Conservation (phyloP, 192 early-diverging fungal species). For the Umbelopsis ramanniana region DNA sequence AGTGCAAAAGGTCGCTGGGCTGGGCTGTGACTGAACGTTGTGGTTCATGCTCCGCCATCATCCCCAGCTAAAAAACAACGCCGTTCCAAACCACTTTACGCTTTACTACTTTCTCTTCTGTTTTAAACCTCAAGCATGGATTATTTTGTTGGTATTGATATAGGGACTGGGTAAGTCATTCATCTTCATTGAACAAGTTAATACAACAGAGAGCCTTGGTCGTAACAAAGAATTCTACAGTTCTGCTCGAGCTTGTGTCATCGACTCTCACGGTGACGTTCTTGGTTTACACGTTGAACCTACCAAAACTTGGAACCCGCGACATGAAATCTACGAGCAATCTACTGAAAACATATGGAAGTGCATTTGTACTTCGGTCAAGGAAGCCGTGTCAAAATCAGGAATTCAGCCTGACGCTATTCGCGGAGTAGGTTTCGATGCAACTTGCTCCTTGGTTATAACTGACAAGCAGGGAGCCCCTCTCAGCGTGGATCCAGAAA, state of each 20-base stretch:
- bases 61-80: constrained; percentile 3
- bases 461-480: constrained; percentile 52
- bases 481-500: constrained; percentile 51
- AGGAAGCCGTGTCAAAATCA: constrained; percentile 39
- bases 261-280: constrained; percentile 53
- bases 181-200: neutral
- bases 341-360: constrained; percentile 72
- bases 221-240: constrained; percentile 9
- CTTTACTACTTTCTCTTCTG: neutral
- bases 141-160: constrained; percentile 63
- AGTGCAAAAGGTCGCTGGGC: neutral
- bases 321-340: constrained; percentile 66
- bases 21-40: neutral
- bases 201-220: neutral
- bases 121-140: neutral
- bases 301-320: constrained; percentile 49
- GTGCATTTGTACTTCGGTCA: constrained; percentile 51
- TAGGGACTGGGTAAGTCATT: constrained; percentile 52
- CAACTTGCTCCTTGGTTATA: constrained; percentile 74
- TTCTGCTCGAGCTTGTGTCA: constrained; percentile 57
- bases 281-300: constrained; percentile 48
- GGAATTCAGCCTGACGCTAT: constrained; percentile 39
- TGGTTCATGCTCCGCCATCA: neutral
- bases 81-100: neutral
- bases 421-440: constrained; percentile 78